Conservation (phyloP, 352 stramenopile genomes). For the Pythium folliculosum region DNA sequence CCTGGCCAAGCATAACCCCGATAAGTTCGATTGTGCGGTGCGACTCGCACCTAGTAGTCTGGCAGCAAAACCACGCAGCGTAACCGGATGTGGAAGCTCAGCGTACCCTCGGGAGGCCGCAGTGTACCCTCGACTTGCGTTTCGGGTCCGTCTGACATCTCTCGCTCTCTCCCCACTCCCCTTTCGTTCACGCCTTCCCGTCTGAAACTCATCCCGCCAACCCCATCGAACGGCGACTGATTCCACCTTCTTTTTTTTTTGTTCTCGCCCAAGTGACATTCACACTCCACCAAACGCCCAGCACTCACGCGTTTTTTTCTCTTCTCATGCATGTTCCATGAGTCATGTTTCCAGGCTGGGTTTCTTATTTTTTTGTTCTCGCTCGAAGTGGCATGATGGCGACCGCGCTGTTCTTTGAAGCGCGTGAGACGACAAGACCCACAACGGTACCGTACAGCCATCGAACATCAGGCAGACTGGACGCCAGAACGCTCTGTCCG, state of each 20-base stretch:
- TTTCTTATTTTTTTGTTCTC: constrained; percentile 2
- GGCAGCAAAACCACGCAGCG: not conserved
- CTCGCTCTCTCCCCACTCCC: not conserved
- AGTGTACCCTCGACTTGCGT: not conserved
- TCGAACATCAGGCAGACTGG: not conserved
- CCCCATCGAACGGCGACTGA: not conserved
- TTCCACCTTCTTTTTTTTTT: not conserved
- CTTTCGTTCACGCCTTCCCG: constrained; percentile 1
- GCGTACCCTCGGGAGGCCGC: not conserved
- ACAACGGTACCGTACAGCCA: not conserved
- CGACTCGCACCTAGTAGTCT: not conserved
- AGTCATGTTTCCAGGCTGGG: not conserved
- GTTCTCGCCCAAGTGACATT: not conserved
- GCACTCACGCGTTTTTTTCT: not conserved
- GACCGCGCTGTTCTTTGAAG: constrained; percentile 12
- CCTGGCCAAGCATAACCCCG: not conserved
- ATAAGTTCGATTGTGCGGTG: not conserved
- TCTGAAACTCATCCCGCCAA: not conserved
- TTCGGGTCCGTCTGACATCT: not conserved
- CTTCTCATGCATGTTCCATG: not conserved
- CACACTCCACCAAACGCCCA: not conserved
- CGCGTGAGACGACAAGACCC: constrained; percentile 1
- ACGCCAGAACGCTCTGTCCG: not conserved
- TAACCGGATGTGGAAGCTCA: not conserved
- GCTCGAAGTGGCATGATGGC: not conserved